phyloP scores from a whole-genome alignment of 2,329 filamentous ascomycete species.

The Ascochyta fabae region DNA sequence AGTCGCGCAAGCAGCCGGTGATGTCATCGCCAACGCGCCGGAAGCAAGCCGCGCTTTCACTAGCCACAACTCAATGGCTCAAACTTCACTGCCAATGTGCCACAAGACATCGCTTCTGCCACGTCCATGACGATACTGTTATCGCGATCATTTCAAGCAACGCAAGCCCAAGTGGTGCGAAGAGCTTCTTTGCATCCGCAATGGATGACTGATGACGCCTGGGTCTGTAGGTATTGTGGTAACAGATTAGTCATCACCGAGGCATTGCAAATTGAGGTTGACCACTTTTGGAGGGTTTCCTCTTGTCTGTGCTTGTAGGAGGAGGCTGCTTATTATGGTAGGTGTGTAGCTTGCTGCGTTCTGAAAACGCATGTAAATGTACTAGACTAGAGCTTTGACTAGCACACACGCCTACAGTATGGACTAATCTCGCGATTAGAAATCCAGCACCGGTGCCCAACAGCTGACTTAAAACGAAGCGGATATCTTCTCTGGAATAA shows the following conservation, averaged over 20 bases:
- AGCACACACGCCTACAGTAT: not conserved
- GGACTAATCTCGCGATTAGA: not conserved
- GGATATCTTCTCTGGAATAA: not conserved
- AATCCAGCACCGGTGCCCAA: not conserved
- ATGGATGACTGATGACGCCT: not conserved
- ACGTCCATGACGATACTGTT: not conserved
- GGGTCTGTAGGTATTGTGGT: not conserved
- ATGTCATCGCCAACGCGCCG: slow-evolving; percentile 27
- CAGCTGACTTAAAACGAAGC: not conserved
- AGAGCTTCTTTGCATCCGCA: not conserved
- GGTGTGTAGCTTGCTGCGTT: not conserved
- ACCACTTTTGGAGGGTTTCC: too few relatives aligned
- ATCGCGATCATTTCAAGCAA: not conserved
- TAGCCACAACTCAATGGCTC: slow-evolving; percentile 8
- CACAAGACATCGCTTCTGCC: not conserved
- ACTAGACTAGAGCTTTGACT: not conserved
- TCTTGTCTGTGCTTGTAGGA: not conserved
- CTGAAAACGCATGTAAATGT: not conserved
- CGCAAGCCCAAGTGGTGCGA: not conserved
- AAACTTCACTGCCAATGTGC: not conserved
- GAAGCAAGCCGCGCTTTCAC: slow-evolving; percentile 29
- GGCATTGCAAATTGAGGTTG: too few relatives aligned
- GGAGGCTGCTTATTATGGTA: not conserved
- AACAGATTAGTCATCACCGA: not conserved
- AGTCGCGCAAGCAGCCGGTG: slow-evolving; percentile 23